Evolutionary conservation across 441 rosid species (phyloP).

Genomic region (Arabidopsis lyrata): DNA sequence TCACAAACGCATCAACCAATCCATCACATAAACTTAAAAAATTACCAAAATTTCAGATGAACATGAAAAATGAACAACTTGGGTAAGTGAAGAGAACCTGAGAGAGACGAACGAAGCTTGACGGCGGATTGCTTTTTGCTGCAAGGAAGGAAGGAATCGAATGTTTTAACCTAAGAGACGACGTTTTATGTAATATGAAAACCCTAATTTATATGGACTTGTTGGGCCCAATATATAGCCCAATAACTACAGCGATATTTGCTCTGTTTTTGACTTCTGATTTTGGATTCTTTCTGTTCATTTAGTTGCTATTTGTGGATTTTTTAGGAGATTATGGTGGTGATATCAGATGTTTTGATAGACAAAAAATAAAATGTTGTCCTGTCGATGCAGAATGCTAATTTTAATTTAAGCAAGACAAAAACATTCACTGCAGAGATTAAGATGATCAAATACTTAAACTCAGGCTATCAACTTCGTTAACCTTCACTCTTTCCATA

Average conservation of each 20-base stretch:
- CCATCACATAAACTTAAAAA: background rate
- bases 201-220: slow-evolving; percentile 2
- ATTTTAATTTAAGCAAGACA: no score
- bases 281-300: no score
- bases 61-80: background rate
- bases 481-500: slow-evolving; percentile 59
- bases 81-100: slow-evolving; percentile 14
- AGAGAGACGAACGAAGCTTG: slow-evolving; percentile 14
- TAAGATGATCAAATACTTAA: no score
- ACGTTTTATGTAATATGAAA: background rate
- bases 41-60: background rate
- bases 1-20: slow-evolving; percentile 3
- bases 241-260: background rate
- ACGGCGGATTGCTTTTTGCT: slow-evolving; percentile 4
- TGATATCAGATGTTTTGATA: no score
- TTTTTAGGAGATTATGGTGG: no score
- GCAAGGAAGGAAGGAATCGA: background rate
- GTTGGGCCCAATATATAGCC: background rate
- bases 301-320: no score
- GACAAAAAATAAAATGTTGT: no score
- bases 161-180: slow-evolving; percentile 1
- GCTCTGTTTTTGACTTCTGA: no score
- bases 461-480: slow-evolving; percentile 49
- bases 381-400: no score
- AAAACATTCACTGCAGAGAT: no score